Conservation (phyloP, 805 yeast genomes). For the Wickerhamomyces ciferrii region DNA sequence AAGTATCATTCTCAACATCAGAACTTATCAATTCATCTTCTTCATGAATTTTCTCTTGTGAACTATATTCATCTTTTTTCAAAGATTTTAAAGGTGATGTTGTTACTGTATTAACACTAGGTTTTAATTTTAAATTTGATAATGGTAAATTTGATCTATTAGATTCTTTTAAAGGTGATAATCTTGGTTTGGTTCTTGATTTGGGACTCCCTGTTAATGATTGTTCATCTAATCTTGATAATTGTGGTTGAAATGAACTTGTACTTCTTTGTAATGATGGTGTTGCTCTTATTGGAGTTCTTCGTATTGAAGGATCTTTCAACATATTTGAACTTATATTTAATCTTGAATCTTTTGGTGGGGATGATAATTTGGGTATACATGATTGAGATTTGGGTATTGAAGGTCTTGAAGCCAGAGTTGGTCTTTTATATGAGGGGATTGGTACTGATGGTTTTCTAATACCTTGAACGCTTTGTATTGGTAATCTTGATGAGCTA, state of each 20-base stretch:
- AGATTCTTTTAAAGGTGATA: conserved; percentile 14
- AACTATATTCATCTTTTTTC: background rate
- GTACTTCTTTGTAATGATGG: conserved; percentile 12
- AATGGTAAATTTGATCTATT: conserved; percentile 7
- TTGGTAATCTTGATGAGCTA: background rate
- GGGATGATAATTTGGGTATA: background rate
- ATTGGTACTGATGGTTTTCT: conserved; percentile 12
- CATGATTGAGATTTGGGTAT: background rate
- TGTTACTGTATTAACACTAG: background rate
- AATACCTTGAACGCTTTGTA: conserved; percentile 7
- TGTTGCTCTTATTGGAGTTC: background rate
- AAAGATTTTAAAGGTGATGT: conserved; percentile 24
- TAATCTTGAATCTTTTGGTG: background rate
- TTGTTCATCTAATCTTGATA: conserved; percentile 12
- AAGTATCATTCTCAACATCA: conserved; percentile 13
- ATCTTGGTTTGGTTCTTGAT: conserved; percentile 2
- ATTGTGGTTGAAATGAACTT: conserved; percentile 18
- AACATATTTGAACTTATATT: background rate
- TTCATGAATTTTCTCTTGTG: background rate
- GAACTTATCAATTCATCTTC: conserved; percentile 1
- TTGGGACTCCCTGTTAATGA: conserved; percentile 5
- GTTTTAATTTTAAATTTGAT: conserved; percentile 1
- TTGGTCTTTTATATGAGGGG: conserved; percentile 5
- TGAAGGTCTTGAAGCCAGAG: background rate
- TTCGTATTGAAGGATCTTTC: background rate